phyloP scores from a whole-genome alignment of 2,329 filamentous ascomycete species.

The Ceratocystis eucalypticola region DNA sequence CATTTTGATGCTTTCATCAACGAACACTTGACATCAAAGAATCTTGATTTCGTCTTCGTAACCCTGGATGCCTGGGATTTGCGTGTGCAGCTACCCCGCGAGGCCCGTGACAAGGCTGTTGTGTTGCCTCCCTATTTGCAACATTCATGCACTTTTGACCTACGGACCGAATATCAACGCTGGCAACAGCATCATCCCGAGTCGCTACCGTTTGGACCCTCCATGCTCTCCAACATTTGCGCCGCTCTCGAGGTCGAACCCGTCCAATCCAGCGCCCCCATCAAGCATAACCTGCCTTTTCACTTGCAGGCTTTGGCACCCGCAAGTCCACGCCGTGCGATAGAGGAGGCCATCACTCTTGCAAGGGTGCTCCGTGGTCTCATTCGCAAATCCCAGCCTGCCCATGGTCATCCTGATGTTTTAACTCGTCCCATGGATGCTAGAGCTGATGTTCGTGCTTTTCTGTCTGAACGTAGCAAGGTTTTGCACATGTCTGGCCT shows the following conservation, averaged over 20 bases:
- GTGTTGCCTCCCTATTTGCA: constrained; percentile 93
- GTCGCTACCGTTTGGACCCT: constrained; percentile 90
- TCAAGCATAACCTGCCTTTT: constrained; percentile 97
- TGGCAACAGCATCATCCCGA: constrained; percentile 99
- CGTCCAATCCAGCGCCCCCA: constrained; percentile 90
- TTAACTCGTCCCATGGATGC: constrained; percentile 93
- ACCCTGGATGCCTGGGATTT: constrained; percentile 98
- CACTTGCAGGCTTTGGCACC: constrained; percentile 92
- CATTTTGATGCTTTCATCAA: constrained; percentile 88
- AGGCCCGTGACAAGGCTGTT: constrained; percentile 95
- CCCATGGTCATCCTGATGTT: constrained; percentile 88
- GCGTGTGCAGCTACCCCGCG: constrained; percentile 89
- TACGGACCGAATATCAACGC: constrained; percentile 92
- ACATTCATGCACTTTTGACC: constrained; percentile 92
- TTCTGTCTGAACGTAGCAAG: constrained; percentile 91
- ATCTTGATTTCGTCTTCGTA: constrained; percentile 94
- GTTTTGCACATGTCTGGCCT: constrained; percentile 95
- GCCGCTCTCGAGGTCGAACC: constrained; percentile 96
- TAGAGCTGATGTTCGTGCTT: constrained; percentile 86
- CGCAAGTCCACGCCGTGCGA: constrained; percentile 84
- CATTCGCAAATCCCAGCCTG: constrained; percentile 89
- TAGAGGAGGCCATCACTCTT: constrained; percentile 94
- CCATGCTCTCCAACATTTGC: constrained; percentile 93
- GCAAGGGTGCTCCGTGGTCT: constrained; percentile 83
- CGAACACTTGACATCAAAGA: constrained; percentile 80